These are phyloP conservation scores for Casaregolazyma suthepensis DNA, from an alignment of 1,139 yeast genomes.

Conservation along the genomic window DNA sequence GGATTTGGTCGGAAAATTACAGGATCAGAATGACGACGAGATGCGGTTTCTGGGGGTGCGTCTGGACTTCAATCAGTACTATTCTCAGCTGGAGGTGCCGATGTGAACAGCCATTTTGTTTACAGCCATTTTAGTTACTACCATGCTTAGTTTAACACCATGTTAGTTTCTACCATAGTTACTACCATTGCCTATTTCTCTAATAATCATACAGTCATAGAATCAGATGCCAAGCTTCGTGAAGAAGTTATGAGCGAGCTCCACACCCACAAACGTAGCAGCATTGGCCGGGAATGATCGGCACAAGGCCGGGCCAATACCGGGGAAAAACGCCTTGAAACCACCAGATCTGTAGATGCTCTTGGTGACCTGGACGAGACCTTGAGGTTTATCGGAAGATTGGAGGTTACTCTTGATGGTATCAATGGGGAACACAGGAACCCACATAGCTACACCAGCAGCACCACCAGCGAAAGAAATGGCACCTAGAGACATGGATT, in stretches of 20 bases:
- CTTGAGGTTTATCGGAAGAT: constrained; percentile 52
- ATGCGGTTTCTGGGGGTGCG: constrained; percentile 35
- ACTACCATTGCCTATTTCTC: background rate
- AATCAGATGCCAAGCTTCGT: constrained; percentile 15
- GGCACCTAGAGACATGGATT: constrained; percentile 58
- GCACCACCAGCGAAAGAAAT: constrained; percentile 88
- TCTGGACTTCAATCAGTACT: constrained; percentile 34
- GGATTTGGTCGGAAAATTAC: constrained; percentile 26
- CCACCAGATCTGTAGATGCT: constrained; percentile 68
- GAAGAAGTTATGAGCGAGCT: constrained; percentile 69
- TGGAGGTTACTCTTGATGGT: constrained; percentile 87
- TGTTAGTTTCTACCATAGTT: no score
- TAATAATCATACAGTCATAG: background rate
- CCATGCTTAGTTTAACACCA: background rate
- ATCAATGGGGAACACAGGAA: constrained; percentile 92
- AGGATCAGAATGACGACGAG: constrained; percentile 30
- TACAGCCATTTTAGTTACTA: no score
- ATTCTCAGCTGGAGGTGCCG: constrained; percentile 13
- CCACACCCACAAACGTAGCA: constrained; percentile 95
- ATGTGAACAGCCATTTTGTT: no score
- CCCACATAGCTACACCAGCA: constrained; percentile 97
- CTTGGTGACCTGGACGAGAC: constrained; percentile 62
- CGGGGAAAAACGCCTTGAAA: constrained; percentile 91
- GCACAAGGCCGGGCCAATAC: constrained; percentile 90
- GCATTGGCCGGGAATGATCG: constrained; percentile 98